These are phyloP conservation scores for Cyberlindnera xylosilytica DNA, from an alignment of 805 yeast species.

Conservation along the genomic window DNA sequence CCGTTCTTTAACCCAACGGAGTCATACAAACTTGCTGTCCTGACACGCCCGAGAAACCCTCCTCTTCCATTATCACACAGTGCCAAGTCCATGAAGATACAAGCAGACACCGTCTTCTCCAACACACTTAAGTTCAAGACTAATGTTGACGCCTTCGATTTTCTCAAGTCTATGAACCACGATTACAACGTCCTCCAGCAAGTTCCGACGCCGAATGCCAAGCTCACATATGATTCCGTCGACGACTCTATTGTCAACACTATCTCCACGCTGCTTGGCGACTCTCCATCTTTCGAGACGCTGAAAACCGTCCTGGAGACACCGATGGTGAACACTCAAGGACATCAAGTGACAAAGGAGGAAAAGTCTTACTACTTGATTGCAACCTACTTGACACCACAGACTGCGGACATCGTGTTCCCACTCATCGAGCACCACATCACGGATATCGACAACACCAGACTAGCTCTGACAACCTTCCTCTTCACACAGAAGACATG, in stretches of 20 bases:
- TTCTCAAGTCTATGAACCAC: constrained; percentile 3
- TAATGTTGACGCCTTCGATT: constrained; percentile 6
- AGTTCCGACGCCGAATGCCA: not conserved
- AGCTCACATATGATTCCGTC: not conserved
- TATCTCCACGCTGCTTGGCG: not conserved
- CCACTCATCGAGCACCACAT: constrained; percentile 1
- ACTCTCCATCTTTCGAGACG: not conserved
- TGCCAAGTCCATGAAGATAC: not conserved
- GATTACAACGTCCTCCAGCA: constrained; percentile 4
- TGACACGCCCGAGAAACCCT: constrained; percentile 2
- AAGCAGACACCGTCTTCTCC: not conserved
- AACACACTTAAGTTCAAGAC: constrained; percentile 4
- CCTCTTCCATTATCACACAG: constrained; percentile 4
- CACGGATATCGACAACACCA: constrained; percentile 8
- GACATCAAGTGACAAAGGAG: constrained; percentile 9
- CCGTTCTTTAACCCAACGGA: constrained; percentile 10
- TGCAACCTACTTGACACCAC: not conserved
- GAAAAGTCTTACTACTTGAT: constrained; percentile 9
- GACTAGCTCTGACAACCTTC: constrained; percentile 4
- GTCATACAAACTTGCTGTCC: constrained; percentile 3
- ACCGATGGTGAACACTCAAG: not conserved
- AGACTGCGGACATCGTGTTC: constrained; percentile 1
- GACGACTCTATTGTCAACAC: not conserved
- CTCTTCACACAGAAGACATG: not conserved
- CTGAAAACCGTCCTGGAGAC: not conserved